These are phyloP conservation scores for Streptanthus diversifolius DNA, from an alignment of 345 rosid species.

Conservation along the genomic window DNA sequence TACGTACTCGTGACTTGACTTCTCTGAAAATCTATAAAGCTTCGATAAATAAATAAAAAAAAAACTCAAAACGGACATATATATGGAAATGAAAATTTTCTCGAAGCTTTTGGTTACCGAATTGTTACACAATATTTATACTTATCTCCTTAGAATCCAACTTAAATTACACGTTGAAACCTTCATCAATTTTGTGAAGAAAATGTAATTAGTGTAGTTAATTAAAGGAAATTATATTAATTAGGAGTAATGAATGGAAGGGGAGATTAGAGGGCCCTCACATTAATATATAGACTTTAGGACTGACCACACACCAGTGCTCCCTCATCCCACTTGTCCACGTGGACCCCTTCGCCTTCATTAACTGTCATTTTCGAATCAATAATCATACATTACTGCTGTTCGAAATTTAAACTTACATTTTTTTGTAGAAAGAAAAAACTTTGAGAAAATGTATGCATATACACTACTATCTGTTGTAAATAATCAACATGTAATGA, in stretches of 20 bases:
- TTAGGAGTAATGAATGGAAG: neutral
- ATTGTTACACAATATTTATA: neutral
- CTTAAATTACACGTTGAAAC: neutral
- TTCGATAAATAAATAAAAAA: neutral
- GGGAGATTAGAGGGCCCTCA: slow-evolving; percentile 2
- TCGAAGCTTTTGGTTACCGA: too few species aligned
- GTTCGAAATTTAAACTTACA: too few species aligned
- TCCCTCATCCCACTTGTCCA: slow-evolving; percentile 18
- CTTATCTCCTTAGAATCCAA: neutral
- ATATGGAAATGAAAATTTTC: too few species aligned
- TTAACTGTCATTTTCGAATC: too few species aligned
- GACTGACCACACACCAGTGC: neutral
- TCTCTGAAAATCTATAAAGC: neutral
- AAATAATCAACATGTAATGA: neutral
- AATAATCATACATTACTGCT: neutral
- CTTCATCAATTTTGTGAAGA: neutral
- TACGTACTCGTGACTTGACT: slow-evolving; percentile 26
- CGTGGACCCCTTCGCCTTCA: slow-evolving; percentile 19
- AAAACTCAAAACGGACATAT: too few species aligned
- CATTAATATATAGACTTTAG: neutral
- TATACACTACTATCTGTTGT: neutral
- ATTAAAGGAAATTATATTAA: neutral
- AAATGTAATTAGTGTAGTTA: too few species aligned
- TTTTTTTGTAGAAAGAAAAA: too few species aligned
- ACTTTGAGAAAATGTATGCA: too few species aligned